phyloP scores from a whole-genome alignment of 148 eudicot species.

The Bassia scoparia region DNA sequence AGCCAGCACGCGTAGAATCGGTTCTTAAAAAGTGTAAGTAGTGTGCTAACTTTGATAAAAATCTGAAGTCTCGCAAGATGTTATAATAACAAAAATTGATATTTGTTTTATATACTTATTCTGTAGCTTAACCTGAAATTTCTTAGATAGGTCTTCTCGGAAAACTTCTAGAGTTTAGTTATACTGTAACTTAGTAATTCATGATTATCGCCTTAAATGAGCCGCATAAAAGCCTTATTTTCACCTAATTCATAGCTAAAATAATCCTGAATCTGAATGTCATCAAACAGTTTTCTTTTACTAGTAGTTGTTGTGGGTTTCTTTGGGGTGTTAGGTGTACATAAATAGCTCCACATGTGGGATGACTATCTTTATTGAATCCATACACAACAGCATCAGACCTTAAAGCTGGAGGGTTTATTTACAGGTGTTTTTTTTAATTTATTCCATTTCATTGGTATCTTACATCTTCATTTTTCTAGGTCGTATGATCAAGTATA shows the following conservation, averaged over 20 bases:
- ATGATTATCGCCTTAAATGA: no score
- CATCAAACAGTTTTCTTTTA: not conserved
- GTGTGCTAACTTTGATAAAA: not conserved
- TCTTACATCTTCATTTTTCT: not conserved
- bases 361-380: conserved; percentile 89
- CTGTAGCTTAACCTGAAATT: not conserved
- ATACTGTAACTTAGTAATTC: no score
- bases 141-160: no score
- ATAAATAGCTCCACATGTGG: conserved; percentile 65
- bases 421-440: conserved; percentile 64
- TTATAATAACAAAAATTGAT: not conserved
- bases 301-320: not conserved
- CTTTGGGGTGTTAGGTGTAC: conserved; percentile 64
- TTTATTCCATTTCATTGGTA: not conserved
- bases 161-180: no score
- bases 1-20: conserved; percentile 73
- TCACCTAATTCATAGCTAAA: no score
- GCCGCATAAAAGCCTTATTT: no score
- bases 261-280: no score
- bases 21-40: conserved; percentile 88
- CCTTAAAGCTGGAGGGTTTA: conserved; percentile 95
- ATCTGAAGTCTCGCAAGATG: not conserved
- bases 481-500: not conserved
- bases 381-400: conserved; percentile 83
- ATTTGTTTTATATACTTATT: not conserved